A percentile compares a stretch with the other conserved stretches of the same genome.
Evolutionary conservation across 495 filamentous ascomycete species (phyloP).

Genomic region (Cairneyella variabilis): DNA sequence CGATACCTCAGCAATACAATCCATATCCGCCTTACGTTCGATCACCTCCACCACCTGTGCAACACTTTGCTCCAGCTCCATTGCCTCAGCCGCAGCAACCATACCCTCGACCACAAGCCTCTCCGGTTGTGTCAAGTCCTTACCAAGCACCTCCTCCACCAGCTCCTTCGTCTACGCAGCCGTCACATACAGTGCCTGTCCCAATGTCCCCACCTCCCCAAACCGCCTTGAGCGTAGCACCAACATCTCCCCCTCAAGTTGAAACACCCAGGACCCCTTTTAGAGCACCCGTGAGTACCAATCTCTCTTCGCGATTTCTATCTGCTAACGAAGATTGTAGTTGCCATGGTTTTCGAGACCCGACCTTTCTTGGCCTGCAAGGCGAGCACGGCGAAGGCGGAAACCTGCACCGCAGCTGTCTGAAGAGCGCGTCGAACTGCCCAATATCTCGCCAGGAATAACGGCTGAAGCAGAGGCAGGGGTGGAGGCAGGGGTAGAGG

Average conservation of each 20-base stretch:
- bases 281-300: slow-evolving; percentile 58
- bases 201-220: slow-evolving; percentile 37
- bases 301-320: not conserved
- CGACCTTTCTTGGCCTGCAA: slow-evolving; percentile 60
- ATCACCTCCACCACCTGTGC: slow-evolving; percentile 24
- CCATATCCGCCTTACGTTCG: slow-evolving; percentile 35
- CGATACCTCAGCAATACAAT: slow-evolving; percentile 35
- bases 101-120: slow-evolving; percentile 40
- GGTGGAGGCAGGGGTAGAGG: slow-evolving; percentile 7
- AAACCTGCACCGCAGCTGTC: slow-evolving; percentile 20
- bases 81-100: slow-evolving; percentile 36
- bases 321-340: slow-evolving; percentile 36
- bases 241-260: slow-evolving; percentile 16
- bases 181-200: slow-evolving; percentile 37
- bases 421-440: slow-evolving; percentile 24
- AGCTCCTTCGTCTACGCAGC: slow-evolving; percentile 36
- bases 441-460: slow-evolving; percentile 28
- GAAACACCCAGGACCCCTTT: slow-evolving; percentile 39
- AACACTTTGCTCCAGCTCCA: slow-evolving; percentile 25
- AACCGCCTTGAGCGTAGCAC: slow-evolving; percentile 11
- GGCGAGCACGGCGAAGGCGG: slow-evolving; percentile 33
- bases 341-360: slow-evolving; percentile 82
- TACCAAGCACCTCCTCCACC: slow-evolving; percentile 36
- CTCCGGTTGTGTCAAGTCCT: slow-evolving; percentile 34
- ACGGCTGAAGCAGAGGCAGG: slow-evolving; percentile 31